phyloP scores from a whole-genome alignment of 192 early-diverging fungal genomes.

The Coemansia sp. region DNA sequence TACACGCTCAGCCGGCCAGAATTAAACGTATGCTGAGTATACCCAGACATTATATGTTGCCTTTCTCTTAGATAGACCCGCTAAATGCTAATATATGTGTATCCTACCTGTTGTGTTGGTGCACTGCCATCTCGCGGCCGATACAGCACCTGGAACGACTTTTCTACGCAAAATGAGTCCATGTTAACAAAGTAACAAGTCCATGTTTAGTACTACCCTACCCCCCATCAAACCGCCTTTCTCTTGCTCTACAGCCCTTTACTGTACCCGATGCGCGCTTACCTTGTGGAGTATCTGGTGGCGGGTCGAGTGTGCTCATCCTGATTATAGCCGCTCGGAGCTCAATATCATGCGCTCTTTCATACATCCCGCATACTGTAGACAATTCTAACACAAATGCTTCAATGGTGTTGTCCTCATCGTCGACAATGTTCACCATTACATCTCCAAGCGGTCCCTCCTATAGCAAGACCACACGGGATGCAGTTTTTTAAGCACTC shows the following conservation, averaged over 20 bases:
- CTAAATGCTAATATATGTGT: not conserved
- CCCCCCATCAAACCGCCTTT: not conserved
- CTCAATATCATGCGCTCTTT: constrained; percentile 27
- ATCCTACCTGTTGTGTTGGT: constrained; percentile 37
- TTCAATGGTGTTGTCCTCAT: constrained; percentile 20
- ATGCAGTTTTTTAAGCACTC: not conserved
- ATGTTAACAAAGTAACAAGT: not conserved
- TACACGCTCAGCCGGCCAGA: not conserved
- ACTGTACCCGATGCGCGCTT: not conserved
- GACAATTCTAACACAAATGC: constrained; percentile 42
- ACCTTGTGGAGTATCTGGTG: constrained; percentile 16
- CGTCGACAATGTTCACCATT: constrained; percentile 35
- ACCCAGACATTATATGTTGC: no score
- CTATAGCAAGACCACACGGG: constrained; percentile 11
- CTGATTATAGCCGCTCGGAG: constrained; percentile 40
- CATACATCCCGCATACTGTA: constrained; percentile 19
- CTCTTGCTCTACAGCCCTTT: not conserved
- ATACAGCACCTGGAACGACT: constrained; percentile 34
- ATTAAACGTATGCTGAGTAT: not conserved
- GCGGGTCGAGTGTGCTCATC: constrained; percentile 30
- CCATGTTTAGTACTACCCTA: not conserved
- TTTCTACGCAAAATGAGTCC: constrained; percentile 5
- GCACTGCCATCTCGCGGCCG: constrained; percentile 22
- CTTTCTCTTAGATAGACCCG: not conserved
- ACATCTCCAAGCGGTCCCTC: constrained; percentile 20